Evolutionary conservation across 1,139 yeast genomes (phyloP), one percentile per base, ranked within the genome.

Genomic region (Pichia sp.): DNA sequence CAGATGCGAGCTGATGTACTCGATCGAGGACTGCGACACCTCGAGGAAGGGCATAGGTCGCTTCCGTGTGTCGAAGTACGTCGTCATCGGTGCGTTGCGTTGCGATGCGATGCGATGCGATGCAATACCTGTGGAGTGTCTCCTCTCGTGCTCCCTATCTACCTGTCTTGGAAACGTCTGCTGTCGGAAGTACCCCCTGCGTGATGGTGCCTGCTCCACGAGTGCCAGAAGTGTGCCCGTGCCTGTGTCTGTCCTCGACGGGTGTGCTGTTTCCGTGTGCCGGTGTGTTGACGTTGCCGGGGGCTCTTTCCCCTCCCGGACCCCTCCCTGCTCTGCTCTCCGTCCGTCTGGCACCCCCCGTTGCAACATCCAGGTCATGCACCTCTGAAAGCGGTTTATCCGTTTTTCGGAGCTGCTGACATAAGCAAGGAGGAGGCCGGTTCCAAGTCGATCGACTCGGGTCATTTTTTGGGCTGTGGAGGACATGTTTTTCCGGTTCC

Each of bases 21-120:
- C 62, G 22, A 70, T 57, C 1, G 72, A 69, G 12, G 68, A 62
- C 28, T 63, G 60, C 5, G 73, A 70, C 13, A 71, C 60, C 58
- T 71, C 73, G 47, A 71, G 55, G 53, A 70, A 71, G 2, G 74
- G 73, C 40, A 30, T 18, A 12, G 48, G 44, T 21, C 52, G 42
- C 53, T 65, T 65, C 45, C 61, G 60, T 18, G 57, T 50, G 31
- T 62, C 63, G 46, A 61, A 41, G 46, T 58, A 57, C 3, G 57
- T 49, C 9, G 47, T 6, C 41, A 5, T 44, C 13, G 12, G 5
- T 34, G 18, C 16, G 37, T 34, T 16, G 8, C 9, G 6, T 25
- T 25, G 8, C 9, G 28, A 6, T 25, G 6, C 28, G 6, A 25
- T 25, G 28, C 28, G 9, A 25, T n/a, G n/a, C n/a, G n/a, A n/a